Conservation (phyloP, 2,329 filamentous ascomycete genomes). For the Aspergillus sp. region DNA sequence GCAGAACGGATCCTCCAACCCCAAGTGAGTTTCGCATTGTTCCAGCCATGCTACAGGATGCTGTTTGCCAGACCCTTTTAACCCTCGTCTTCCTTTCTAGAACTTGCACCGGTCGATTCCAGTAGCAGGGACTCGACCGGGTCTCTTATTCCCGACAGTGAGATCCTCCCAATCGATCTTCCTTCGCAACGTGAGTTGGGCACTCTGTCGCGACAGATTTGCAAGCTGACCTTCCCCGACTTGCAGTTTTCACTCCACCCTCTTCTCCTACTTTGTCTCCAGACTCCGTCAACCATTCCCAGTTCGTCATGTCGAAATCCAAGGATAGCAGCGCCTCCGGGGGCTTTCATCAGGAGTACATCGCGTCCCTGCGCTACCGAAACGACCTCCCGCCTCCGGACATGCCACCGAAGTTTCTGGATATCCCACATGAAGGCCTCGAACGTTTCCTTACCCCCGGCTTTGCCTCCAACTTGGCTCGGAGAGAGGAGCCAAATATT, state of each 20-base stretch:
- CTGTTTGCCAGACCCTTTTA: slow-evolving; percentile 4
- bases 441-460: slow-evolving; percentile 86
- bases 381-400: slow-evolving; percentile 94
- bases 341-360: slow-evolving; percentile 86
- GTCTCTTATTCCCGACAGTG: slow-evolving; percentile 6
- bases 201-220: slow-evolving; percentile 3
- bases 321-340: slow-evolving; percentile 40
- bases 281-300: background rate
- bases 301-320: slow-evolving; percentile 37
- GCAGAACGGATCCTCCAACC: slow-evolving; percentile 27
- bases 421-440: slow-evolving; percentile 91
- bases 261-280: background rate
- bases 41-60: background rate
- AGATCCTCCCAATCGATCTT: slow-evolving; percentile 13
- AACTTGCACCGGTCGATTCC: slow-evolving; percentile 9
- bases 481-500: slow-evolving; percentile 92
- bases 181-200: slow-evolving; percentile 12
- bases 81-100: slow-evolving; percentile 6
- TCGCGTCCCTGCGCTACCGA: slow-evolving; percentile 90
- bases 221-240: background rate
- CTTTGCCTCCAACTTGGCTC: slow-evolving; percentile 83
- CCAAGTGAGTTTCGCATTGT: slow-evolving; percentile 20
- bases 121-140: slow-evolving; percentile 2
- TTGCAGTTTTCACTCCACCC: slow-evolving; percentile 11
- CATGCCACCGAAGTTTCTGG: slow-evolving; percentile 91